Conservation (phyloP, 768 basidiomycete genomes). For the Lyophyllum atratum region DNA sequence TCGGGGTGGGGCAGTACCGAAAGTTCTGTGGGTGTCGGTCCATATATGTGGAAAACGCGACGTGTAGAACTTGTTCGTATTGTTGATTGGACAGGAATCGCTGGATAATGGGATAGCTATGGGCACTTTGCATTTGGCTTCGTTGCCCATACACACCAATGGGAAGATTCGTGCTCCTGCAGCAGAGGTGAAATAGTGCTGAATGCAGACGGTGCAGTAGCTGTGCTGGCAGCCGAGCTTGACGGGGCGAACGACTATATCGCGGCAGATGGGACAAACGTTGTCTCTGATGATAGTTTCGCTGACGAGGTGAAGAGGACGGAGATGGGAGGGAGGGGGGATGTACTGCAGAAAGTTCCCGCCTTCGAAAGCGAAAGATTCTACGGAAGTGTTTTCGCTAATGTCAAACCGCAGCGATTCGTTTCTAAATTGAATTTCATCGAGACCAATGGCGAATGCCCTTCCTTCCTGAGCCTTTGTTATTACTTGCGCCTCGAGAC, state of each 20-base stretch:
- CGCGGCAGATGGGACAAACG: conserved; percentile 58
- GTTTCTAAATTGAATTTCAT: conserved; percentile 50
- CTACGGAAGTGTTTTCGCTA: too few species aligned
- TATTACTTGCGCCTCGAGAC: conserved; percentile 43
- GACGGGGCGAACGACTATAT: conserved; percentile 40
- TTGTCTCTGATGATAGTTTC: conserved; percentile 29
- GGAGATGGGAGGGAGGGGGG: too few species aligned
- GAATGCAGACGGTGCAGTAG: conserved; percentile 51
- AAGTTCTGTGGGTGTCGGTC: conserved; percentile 56
- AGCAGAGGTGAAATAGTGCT: conserved; percentile 46
- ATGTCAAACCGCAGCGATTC: too few species aligned
- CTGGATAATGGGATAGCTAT: conserved; percentile 56
- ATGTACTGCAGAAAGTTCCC: too few species aligned
- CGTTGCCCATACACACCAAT: conserved; percentile 62
- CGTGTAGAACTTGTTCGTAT: conserved; percentile 53
- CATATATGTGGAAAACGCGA: conserved; percentile 56
- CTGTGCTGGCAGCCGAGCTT: conserved; percentile 48
- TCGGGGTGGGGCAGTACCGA: conserved; percentile 71
- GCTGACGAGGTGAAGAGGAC: conserved; percentile 51
- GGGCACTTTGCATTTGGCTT: conserved; percentile 51
- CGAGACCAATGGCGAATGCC: conserved; percentile 43
- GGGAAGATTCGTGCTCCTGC: conserved; percentile 52
- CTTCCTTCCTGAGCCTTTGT: conserved; percentile 42
- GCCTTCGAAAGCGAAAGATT: conserved; percentile 47
- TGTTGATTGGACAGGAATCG: conserved; percentile 49